Base-by-base conservation (phyloP, 2,329 filamentous ascomycete genomes). In the Fusarium ambrosium region DNA sequence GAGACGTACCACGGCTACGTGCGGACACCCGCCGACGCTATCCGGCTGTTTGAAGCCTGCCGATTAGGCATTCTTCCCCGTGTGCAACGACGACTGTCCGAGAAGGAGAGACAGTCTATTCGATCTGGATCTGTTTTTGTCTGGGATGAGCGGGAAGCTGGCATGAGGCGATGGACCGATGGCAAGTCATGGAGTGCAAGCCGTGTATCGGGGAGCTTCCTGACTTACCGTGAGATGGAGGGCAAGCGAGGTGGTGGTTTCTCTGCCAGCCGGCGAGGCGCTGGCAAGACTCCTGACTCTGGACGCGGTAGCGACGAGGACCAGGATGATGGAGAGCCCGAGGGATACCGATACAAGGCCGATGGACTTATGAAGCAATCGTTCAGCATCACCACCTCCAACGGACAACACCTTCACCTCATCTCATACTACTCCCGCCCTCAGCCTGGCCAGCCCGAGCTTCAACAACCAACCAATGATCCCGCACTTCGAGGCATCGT, bases 331-430 rank as follows among this genome's bases (percentile, higher is more conserved):
- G 93, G 91, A 77, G 95, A 97, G 79, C 94, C 94, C 0, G 95
- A 98, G 82, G 95, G 95, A 48, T 98, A 98, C 83, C 89, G 95
- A 74, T 98, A 98, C 85, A 99, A 98, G 87, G 94, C 93, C 11
- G 97, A 99, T 79, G 97, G 97, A 1, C 89, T 99, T 5, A 98
- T 98, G 95, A 99, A 99, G 89, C 97, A 99, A 85, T 98, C 97
- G 0, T 99, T 98, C 88, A 98, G 96, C 85, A 98, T 99, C 85
- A 98, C 95, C 24, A 98, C 97, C 1, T 95, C 94, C 2, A 92
- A 89, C 41, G 80, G 95, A 75, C 95, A 98, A 79, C 97, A 98
- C 81, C 91, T 99, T 2, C 97, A 99, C 85, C 89, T 99, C 62
- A 99, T 99, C 85, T 98, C 96, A 79, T 99, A 99, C 86, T 98